phyloP scores from a whole-genome alignment of 1,139 yeast species.

The Debaryomycetaceae sp. region DNA sequence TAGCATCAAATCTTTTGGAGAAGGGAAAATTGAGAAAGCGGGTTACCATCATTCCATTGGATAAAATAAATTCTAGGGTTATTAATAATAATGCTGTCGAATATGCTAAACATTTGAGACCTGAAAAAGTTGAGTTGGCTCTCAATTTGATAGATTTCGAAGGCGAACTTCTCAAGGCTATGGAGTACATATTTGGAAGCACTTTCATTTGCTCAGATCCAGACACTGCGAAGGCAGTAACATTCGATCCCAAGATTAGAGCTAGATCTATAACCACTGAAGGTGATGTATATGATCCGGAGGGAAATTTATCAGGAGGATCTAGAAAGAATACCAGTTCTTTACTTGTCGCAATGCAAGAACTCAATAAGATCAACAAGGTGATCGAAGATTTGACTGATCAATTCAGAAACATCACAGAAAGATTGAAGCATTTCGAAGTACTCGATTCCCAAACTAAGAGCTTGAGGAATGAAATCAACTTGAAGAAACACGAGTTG shows the following conservation, averaged over 20 bases:
- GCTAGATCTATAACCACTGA: constrained; percentile 87
- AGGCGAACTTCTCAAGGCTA: constrained; percentile 67
- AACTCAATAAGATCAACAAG: constrained; percentile 51
- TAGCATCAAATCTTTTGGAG: constrained; percentile 79
- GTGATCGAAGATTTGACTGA: constrained; percentile 35
- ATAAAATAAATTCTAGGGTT: constrained; percentile 66
- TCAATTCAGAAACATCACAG: constrained; percentile 39
- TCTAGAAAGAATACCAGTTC: constrained; percentile 62
- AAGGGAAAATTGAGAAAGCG: constrained; percentile 75
- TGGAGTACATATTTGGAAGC: constrained; percentile 89
- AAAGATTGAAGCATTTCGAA: constrained; percentile 44
- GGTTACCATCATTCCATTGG: constrained; percentile 89
- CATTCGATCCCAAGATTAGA: constrained; percentile 79
- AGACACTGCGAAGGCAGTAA: constrained; percentile 79
- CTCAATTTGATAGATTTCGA: constrained; percentile 75
- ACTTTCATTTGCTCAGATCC: constrained; percentile 86
- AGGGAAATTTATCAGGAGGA: constrained; percentile 96
- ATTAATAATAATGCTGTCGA: constrained; percentile 42
- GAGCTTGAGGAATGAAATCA: constrained; percentile 61
- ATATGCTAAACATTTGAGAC: constrained; percentile 68
- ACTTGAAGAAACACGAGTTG: constrained; percentile 66
- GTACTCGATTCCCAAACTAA: constrained; percentile 50
- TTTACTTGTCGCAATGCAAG: constrained; percentile 63
- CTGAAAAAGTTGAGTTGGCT: constrained; percentile 86
- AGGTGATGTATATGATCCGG: constrained; percentile 95